Evolutionary conservation across 306 rosid species (phyloP), one percentile per base, ranked within the genome.

Genomic region (Erythrophleum fordii): DNA sequence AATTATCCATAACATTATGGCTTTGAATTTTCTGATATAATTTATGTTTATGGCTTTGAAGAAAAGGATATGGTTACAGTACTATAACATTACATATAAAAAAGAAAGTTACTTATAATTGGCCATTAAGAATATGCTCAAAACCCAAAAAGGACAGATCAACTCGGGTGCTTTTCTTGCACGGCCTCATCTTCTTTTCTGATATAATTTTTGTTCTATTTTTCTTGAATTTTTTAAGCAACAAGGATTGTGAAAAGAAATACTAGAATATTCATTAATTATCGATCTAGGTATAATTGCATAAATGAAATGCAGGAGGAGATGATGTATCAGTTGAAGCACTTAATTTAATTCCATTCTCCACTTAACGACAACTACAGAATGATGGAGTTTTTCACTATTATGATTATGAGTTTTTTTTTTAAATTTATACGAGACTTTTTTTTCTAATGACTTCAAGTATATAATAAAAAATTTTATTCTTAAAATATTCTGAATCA

Each of bases 161-260:
- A 20, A 22, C 48, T 45, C 20, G 62, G 16, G 8, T 82, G 66
- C 83, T 51, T 81, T 81, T 78, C 81, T 75, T 75, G 60, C 78
- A 51, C 39, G 34, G 31, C 17, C 64, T 72, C 35, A 48, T 69
- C 56, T 35, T 35, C 75, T 75, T 75, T n/a, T 42, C 28, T 22
- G 41, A 72, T 16, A 34, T 35, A 72, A 66, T 56, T 58, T 11
- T 72, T 25, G 55, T 3, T 28, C 39, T 9, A 9, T 37, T 56
- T 4, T 34, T 11, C 4, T 39, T 29, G 5, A 17, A 6, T 31
- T 64, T 20, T 64, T 64, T 14, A 6, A 18, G 16, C 52, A 74
- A 9, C 51, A 58, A 74, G 58, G 49, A 48, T 46, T 7, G 59
- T 49, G 58, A 49, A 42, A 69, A 56, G 58, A 61, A 23, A 49